Base-by-base conservation (phyloP, 73 alveolate genomes). In the Tetrahymena borealis region DNA sequence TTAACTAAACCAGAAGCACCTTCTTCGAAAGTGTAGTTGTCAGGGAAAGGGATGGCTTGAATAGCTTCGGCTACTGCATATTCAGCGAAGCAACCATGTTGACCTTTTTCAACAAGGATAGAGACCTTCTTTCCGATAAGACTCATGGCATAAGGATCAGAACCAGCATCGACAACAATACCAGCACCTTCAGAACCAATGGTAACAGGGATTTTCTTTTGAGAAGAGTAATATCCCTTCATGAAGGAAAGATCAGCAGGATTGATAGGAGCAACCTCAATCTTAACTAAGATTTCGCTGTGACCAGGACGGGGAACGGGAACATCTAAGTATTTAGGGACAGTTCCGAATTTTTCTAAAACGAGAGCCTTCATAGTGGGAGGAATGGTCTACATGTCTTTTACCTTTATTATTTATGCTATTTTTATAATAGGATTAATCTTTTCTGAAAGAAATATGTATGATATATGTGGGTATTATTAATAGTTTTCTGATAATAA, bases 101-200 rank as follows among this genome's bases (percentile, higher is more conserved):
- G 10, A 15, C 85, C 85, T 9, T 60, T 60, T 60, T 60, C 85
- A 60, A 60, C 85, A 60, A 60, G 85, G 95, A 96, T 92, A 77
- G 95, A 91, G 85, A 94, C 39, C 97, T 96, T 28, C 32, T 39
- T 38, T 90, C 91, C 41, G 40, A 35, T 79, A 77, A 93, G 38
- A 79, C 98, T 24, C 78, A 85, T 20, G 93, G 94, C 31, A 95
- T 96, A 40, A 93, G 95, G 38, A 94, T 96, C 28, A 94, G 85
- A 32, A 60, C 85, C 85, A 24, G 85, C 85, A 60, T 60, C 94
- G 18, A 94, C 90, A 33, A 94, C 97, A 32, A 94, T 94, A 37
- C 96, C 96, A 40, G 96, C 94, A 35, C 96, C 96, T 91, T 91
- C 96, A 91, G 95, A 91, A 78, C 96, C 96, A 33, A 92, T 32